phyloP scores from a whole-genome alignment of 2,329 filamentous ascomycete genomes.

The Blumeria hordei region DNA sequence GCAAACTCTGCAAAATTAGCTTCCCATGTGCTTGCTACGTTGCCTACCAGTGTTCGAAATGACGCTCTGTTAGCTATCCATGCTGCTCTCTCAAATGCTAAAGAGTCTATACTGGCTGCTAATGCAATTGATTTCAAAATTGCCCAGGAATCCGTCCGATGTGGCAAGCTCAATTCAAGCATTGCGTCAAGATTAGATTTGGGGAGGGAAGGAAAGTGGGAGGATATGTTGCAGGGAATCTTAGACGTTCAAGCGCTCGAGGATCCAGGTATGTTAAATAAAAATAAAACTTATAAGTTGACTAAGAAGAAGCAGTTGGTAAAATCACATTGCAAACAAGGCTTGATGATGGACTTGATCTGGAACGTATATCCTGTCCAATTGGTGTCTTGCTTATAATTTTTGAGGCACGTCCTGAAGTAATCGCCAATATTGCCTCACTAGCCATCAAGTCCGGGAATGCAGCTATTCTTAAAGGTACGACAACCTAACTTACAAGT shows the following conservation, averaged over 20 bases:
- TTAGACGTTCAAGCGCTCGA: constrained; percentile 62
- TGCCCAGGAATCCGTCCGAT: constrained; percentile 47
- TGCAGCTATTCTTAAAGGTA: constrained; percentile 80
- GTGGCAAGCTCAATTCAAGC: constrained; percentile 55
- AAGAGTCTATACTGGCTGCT: constrained; percentile 57
- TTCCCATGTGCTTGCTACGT: constrained; percentile 60
- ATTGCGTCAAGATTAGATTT: constrained; percentile 76
- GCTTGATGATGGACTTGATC: constrained; percentile 61
- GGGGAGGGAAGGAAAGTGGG: constrained; percentile 70
- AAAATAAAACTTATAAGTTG: not conserved
- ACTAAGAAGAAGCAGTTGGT: constrained; percentile 43
- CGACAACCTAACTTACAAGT: not conserved
- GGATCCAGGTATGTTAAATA: constrained; percentile 66
- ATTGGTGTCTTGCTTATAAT: constrained; percentile 97
- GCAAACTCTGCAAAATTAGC: constrained; percentile 58
- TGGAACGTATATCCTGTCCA: constrained; percentile 77
- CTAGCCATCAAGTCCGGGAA: constrained; percentile 94
- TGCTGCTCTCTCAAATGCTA: constrained; percentile 42
- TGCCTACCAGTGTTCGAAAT: constrained; percentile 56
- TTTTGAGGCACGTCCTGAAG: constrained; percentile 90
- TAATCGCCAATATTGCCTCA: constrained; percentile 93
- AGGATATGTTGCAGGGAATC: constrained; percentile 93
- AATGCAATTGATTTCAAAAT: constrained; percentile 62
- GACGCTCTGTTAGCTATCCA: constrained; percentile 67
- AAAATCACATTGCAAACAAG: constrained; percentile 61